Conservation (phyloP, 371 early-diverging fungal species). For the Catenaria anguillulae region DNA sequence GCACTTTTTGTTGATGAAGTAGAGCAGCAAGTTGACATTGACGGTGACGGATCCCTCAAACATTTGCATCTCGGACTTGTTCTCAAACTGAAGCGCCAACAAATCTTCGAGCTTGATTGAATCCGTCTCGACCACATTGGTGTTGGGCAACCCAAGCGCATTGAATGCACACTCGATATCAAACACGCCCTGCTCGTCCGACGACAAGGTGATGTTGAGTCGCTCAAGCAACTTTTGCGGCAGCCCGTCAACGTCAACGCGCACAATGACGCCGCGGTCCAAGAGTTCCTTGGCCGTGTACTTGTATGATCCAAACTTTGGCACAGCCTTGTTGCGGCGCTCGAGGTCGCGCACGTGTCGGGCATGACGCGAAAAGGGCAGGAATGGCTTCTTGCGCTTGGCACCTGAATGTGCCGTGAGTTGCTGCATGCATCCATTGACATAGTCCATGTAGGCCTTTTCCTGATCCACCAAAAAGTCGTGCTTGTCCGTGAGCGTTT, state of each 20-base stretch:
- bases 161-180: conserved; percentile 59
- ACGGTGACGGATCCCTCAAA: conserved; percentile 83
- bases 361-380: conserved; percentile 84
- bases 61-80: conserved; percentile 66
- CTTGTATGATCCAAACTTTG: conserved; percentile 94
- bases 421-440: conserved; percentile 70
- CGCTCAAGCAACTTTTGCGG: conserved; percentile 51
- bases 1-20: conserved; percentile 91
- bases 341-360: conserved; percentile 76
- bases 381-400: conserved; percentile 49
- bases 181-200: conserved; percentile 80
- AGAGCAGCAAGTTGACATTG: conserved; percentile 86
- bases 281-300: conserved; percentile 84
- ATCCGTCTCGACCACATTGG: conserved; percentile 43
- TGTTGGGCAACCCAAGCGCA: conserved; percentile 49
- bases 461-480: conserved; percentile 68
- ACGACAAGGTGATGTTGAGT: conserved; percentile 77
- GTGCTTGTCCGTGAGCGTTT: conserved; percentile 62
- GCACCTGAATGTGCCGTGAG: conserved; percentile 60
- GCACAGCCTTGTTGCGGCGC: conserved; percentile 59
- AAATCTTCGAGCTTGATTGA: conserved; percentile 83
- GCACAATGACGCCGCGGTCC: conserved; percentile 76
- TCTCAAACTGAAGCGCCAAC: conserved; percentile 82
- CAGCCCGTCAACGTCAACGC: conserved; percentile 49
- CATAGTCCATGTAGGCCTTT: conserved; percentile 73